Base-by-base conservation (phyloP, 78 protist species). In the Dictyostelium brefeldianum region DNA sequence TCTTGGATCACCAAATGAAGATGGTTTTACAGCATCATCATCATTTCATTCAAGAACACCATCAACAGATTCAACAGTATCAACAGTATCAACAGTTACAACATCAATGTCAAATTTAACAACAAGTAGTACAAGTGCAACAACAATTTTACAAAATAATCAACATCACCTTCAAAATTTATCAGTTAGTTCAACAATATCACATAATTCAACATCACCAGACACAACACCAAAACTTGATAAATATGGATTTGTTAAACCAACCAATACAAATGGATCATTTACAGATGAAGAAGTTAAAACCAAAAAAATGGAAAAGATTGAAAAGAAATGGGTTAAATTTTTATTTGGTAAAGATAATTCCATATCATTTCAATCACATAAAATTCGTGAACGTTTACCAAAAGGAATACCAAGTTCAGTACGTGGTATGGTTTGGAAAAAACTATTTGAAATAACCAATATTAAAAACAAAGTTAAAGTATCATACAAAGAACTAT, bases 401-500 rank as follows among this genome's bases (percentile, higher is more conserved):
- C 94, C 90, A 50, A 95, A 95, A 64, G 97, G 97, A 81, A 90
- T 95, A 12, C 95, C 97, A 29, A 81, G 89, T 54, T 62, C 89
- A 18, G 69, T 81, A n/a, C 64, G 94, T 20, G 81, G 90, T 5
- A 43, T 43, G 71, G 84, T 48, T 15, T 94, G 96, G 96, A 36
- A 70, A 31, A 41, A 46, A n/a, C 51, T 87, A 4, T 78, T 80
- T 18, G 77, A 80, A n/a, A 80, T 67, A 5, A 56, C 64, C 3
- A 70, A 53, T 0, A 78, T 77, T 27, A 82, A 91, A 70, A 77
- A 91, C 56, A 82, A 78, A 36, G 81, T 83, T 9, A 83, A 91
- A 46, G 36, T 75, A 7, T 56, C 81, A 12, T 75, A 83, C 43
- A 54, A n/a, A 25, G 89, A 87, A 50, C 36, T 82, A 14, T 36